Conservation (phyloP, 345 rosid genomes). For the Kandelia obovata region DNA sequence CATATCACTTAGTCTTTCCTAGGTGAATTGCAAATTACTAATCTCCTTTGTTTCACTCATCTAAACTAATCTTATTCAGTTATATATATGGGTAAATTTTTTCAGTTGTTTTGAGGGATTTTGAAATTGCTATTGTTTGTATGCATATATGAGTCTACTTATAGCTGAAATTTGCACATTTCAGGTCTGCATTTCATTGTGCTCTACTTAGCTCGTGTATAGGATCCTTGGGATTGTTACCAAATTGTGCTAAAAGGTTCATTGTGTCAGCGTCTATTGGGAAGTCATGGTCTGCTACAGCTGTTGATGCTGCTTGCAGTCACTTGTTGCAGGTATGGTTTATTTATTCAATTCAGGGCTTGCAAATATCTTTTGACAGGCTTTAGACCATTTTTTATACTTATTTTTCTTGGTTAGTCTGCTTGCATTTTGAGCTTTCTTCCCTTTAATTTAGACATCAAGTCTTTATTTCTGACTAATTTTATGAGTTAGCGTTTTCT, state of each 20-base stretch:
- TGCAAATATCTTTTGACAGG: not conserved
- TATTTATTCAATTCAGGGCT: not conserved
- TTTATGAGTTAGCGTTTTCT: not conserved
- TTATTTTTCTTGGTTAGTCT: not conserved
- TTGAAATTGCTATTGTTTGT: too few species aligned
- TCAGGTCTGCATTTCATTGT: conserved; percentile 63
- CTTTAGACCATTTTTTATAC: too few species aligned
- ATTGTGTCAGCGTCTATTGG: conserved; percentile 50
- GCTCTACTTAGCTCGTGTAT: conserved; percentile 41
- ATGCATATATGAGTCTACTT: not conserved
- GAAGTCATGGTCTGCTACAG: conserved; percentile 62
- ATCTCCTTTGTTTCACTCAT: not conserved
- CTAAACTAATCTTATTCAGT: not conserved
- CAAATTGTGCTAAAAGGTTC: conserved; percentile 38
- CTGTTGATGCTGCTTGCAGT: conserved; percentile 63
- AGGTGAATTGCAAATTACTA: not conserved
- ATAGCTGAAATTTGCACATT: conserved; percentile 7
- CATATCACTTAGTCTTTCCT: not conserved
- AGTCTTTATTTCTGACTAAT: not conserved
- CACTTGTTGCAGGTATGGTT: conserved; percentile 58
- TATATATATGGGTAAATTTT: too few species aligned
- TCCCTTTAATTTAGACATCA: not conserved
- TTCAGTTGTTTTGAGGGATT: too few species aligned
- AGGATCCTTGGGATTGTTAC: conserved; percentile 59
- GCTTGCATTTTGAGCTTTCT: not conserved